Evolutionary conservation across 768 basidiomycete genomes (phyloP).

Genomic region (Hortiboletus flavorubellus): DNA sequence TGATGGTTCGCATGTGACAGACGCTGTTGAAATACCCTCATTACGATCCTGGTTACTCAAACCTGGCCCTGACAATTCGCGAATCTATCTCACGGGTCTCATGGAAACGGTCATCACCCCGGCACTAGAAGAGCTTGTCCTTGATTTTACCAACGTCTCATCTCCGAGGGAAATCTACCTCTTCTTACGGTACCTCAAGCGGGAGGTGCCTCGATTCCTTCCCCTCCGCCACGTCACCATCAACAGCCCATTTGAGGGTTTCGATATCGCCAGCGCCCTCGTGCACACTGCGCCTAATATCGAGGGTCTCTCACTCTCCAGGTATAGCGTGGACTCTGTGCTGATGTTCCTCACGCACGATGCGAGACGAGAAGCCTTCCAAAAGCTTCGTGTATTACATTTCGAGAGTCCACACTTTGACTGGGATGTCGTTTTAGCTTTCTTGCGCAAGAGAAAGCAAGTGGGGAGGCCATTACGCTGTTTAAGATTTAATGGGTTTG

Average conservation of each 20-base stretch:
- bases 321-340: slow-evolving; percentile 22
- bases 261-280: slow-evolving; percentile 22
- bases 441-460: slow-evolving; percentile 23
- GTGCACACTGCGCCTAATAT: slow-evolving; percentile 26
- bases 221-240: slow-evolving; percentile 23
- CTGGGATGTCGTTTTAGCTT: slow-evolving; percentile 28
- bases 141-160: slow-evolving; percentile 25
- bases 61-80: slow-evolving; percentile 29
- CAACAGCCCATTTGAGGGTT: slow-evolving; percentile 24
- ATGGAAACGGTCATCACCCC: slow-evolving; percentile 25
- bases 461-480: slow-evolving; percentile 16
- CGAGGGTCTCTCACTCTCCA: slow-evolving; percentile 25
- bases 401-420: slow-evolving; percentile 28
- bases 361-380: slow-evolving; percentile 27
- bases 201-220: slow-evolving; percentile 24
- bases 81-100: slow-evolving; percentile 24
- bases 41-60: slow-evolving; percentile 20
- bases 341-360: slow-evolving; percentile 26
- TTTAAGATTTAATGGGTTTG: slow-evolving; percentile 24
- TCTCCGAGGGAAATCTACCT: slow-evolving; percentile 29
- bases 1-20: slow-evolving; percentile 8
- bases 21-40: slow-evolving; percentile 16
- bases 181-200: slow-evolving; percentile 27
- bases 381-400: slow-evolving; percentile 13
- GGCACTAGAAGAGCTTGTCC: slow-evolving; percentile 21